Evolutionary conservation across 352 stramenopile species (phyloP).

Genomic region (Pythium biforme): DNA sequence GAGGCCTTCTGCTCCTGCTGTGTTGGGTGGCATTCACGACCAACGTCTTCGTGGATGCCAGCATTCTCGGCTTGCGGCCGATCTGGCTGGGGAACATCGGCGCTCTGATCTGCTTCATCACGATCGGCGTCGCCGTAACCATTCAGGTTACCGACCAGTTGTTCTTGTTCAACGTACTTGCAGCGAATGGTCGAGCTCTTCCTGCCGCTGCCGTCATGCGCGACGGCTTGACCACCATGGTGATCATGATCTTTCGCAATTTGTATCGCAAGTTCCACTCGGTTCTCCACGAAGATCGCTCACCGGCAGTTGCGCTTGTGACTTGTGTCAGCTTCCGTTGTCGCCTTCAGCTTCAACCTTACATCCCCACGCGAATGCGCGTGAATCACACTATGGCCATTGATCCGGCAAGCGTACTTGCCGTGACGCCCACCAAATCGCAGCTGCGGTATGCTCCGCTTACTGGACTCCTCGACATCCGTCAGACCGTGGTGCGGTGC

Average conservation of each 20-base stretch:
- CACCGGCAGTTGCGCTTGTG: not conserved
- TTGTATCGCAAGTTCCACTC: conserved; percentile 3
- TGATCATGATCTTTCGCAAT: conserved; percentile 11
- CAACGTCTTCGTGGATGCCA: conserved; percentile 22
- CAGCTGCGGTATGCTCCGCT: conserved; percentile 1
- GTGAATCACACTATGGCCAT: not conserved
- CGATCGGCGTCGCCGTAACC: not conserved
- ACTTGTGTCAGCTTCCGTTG: conserved; percentile 7
- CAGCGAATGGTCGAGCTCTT: conserved; percentile 4
- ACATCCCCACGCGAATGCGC: not conserved
- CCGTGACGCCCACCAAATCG: not conserved
- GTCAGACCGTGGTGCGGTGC: conserved; percentile 18
- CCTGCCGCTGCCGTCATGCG: conserved; percentile 4
- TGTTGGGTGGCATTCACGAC: not conserved
- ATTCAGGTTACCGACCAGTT: conserved; percentile 2
- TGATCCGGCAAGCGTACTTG: not conserved
- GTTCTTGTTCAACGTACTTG: conserved; percentile 7
- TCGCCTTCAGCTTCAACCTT: not conserved
- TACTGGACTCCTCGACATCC: conserved; percentile 12
- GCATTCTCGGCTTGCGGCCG: not conserved
- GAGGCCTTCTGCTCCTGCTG: not conserved
- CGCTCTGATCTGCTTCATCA: not conserved
- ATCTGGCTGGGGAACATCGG: conserved; percentile 6
- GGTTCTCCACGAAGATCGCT: not conserved
- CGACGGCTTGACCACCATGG: conserved; percentile 11